phyloP scores from a whole-genome alignment of 176 grass and related monocot species.

The Avena insularis region DNA sequence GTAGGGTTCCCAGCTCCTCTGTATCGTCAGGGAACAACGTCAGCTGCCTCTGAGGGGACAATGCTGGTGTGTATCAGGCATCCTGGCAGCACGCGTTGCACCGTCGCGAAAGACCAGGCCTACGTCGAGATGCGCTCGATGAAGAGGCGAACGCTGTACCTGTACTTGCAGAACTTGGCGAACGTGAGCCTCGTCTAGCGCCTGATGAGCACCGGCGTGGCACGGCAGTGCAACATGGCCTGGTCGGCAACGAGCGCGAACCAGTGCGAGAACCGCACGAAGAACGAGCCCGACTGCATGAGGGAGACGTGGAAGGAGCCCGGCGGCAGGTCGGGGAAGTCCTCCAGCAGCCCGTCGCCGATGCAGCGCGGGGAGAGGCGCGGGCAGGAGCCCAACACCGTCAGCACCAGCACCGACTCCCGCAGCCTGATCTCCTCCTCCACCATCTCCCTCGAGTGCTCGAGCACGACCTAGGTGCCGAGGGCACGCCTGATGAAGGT shows the following conservation, averaged over 20 bases:
- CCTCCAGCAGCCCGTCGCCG: neutral
- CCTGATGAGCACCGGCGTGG: neutral
- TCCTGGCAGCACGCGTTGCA: no score
- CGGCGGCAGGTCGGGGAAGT: neutral
- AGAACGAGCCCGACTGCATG: neutral
- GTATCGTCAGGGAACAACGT: no score
- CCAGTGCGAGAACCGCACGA: neutral
- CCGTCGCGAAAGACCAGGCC: neutral
- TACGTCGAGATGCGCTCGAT: neutral
- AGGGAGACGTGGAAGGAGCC: neutral
- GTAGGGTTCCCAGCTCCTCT: no score
- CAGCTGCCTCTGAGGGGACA: no score
- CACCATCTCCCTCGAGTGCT: neutral
- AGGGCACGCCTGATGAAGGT: no score
- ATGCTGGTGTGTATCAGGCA: no score
- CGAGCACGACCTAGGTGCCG: neutral
- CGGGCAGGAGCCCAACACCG: neutral
- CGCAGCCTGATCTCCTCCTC: neutral
- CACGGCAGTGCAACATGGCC: neutral
- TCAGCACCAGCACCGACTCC: neutral
- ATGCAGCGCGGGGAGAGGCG: neutral
- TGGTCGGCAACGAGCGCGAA: neutral
- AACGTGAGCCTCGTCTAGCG: neutral
- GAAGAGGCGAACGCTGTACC: neutral
- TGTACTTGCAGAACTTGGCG: neutral